These are phyloP conservation scores for Aphanoascus verrucosus DNA, from an alignment of 2,329 filamentous ascomycete genomes.

Conservation along the genomic window DNA sequence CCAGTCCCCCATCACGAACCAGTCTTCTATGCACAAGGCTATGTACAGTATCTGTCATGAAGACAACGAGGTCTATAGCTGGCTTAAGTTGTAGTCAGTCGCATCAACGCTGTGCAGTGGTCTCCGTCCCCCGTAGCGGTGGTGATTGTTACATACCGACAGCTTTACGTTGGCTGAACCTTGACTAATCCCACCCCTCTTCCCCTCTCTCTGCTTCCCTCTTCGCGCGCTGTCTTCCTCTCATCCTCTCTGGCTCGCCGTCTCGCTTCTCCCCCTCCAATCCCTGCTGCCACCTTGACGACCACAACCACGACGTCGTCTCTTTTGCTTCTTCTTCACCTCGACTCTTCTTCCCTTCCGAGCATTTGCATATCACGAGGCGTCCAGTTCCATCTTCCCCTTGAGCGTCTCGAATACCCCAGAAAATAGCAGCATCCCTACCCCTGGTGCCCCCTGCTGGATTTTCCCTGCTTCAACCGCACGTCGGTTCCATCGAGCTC, in stretches of 20 bases:
- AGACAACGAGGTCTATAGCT: too few relatives aligned
- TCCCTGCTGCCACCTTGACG: background rate
- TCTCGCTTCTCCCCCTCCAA: background rate
- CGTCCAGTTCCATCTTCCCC: background rate
- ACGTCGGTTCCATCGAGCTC: conserved; percentile 13
- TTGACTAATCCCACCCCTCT: conserved; percentile 13
- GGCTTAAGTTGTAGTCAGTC: too few relatives aligned
- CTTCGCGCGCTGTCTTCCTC: background rate
- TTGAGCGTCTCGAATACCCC: background rate
- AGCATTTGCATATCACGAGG: background rate
- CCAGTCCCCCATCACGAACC: too few relatives aligned
- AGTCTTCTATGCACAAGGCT: too few relatives aligned
- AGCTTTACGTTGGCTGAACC: conserved; percentile 17
- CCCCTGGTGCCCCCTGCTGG: conserved; percentile 11
- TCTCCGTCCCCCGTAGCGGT: too few relatives aligned
- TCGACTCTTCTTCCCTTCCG: background rate
- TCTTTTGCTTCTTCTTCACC: background rate
- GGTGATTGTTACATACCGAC: too few relatives aligned
- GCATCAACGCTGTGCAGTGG: too few relatives aligned
- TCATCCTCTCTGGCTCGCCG: conserved; percentile 11
- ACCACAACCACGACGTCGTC: background rate
- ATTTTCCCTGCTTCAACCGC: conserved; percentile 13
- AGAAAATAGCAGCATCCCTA: conserved; percentile 12
- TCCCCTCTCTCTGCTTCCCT: conserved; percentile 12
- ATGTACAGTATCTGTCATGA: too few relatives aligned